Evolutionary conservation across 2,329 filamentous ascomycete species (phyloP), one percentile per base, ranked within the genome.

Genomic region (Beauveria sp.): DNA sequence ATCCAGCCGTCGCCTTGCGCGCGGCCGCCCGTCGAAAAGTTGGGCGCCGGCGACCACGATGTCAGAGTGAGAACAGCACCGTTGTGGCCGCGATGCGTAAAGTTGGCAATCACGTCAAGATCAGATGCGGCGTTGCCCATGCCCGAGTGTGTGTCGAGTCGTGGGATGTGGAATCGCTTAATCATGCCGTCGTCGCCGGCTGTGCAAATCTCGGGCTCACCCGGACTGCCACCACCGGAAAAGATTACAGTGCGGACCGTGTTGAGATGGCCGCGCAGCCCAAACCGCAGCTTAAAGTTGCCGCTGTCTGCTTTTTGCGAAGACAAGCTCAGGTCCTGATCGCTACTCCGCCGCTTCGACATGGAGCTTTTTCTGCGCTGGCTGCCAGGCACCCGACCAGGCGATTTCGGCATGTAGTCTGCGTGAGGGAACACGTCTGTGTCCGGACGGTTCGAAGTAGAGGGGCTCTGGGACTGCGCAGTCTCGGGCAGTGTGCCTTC

Each of bases 1-100:
- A 99, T 93, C 95, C 95, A 99, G 30, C 95, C 95, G 68, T 98
- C 95, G 38, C 93, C 93, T 68, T 89, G 86, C 8, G 90, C 91
- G 65, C 93, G 86, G 7, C 93, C 92, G 42, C 93, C 91, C 20
- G 91, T 96, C 8, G 91, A 89, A 72, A 97, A 96, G 70, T 90
- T 95, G 28, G 90, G 90, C 2, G 91, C 88, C 2, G 91, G 87
- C 2, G 91, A 92, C 81, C 91, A 97, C 3, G 93, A 89, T 0
- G 93, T 88, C 28, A 99, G 78, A 49, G 86, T 91, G 46, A 96
- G 89, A 2, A 99, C 93, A 2, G 92, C 86, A 3, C 95, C 93
- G n/a, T 87, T 84, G 71, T 99, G 95, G 10, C 95, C 95, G 61
- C 95, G 86, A 71, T 99, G 95, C 0, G 95, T 98, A 72, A 97